Base-by-base conservation (phyloP, 768 basidiomycete species). In the Mycena epipterygia region DNA sequence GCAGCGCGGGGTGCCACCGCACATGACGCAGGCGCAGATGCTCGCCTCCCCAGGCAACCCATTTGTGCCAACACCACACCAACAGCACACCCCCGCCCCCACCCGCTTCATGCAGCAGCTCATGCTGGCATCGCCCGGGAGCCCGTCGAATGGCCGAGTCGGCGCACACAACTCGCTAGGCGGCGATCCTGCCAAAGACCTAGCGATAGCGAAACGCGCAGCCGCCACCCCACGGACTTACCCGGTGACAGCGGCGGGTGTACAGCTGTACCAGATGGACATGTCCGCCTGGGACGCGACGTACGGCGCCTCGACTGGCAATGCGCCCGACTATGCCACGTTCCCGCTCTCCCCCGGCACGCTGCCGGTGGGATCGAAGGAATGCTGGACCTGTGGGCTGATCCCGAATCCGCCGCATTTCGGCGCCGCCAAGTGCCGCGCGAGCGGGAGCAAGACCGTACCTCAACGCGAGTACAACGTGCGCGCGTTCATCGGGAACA, bases 271-370 rank as follows among this genome's bases (percentile, higher is more conserved):
- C 59, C 41, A 44, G 17, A 48, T 29, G 14, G 59, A 46, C 29
- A 13, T 61, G 19, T 9, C 27, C 19, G 29, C 59, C 1, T 61
- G 59, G 42, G 37, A 46, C 29, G n/a, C 42, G 16, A 11, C 23
- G 30, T 13, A 11, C 21, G 29, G 23, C 7, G 8, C n/a, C 56
- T 3, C 39, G 19, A 13, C 37, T 12, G 8, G 37, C 25, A 3
- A n/a, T n/a, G 56, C 56, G 52, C 52, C 56, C 0, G 46, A 61
- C 42, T 61, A 46, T 14, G 59, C 42, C 7, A 44, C 32, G 1
- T 33, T 46, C 44, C 59, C 44, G 4, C 46, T 61, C 30, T 21
- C 59, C 41, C 59, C 59, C 29, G 59, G 59, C 32, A 61, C 59
- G 12, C 13, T 48, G 44, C 42, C 42, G 2, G 42, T 44, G 9